Percentiles rank a stretch among this genome's conserved stretches.
These are phyloP conservation scores for Boletellus ananas DNA, from an alignment of 768 basidiomycete genomes.

Conservation along the genomic window DNA sequence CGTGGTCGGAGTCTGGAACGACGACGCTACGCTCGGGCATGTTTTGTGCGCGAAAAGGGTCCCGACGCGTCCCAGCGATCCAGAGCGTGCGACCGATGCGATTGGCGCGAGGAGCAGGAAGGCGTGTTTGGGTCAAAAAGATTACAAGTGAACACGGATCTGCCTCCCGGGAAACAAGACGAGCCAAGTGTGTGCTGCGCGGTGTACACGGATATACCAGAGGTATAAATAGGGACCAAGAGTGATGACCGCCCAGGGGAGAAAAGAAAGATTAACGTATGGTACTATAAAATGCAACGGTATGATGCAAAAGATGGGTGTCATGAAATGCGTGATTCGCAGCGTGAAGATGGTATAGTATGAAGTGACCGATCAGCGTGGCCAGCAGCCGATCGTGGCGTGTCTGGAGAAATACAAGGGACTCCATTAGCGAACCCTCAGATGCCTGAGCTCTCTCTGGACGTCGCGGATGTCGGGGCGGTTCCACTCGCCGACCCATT, in stretches of 20 bases:
- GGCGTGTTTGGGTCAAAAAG: no score
- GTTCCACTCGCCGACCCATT: slow-evolving; percentile 43
- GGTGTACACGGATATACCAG: no score
- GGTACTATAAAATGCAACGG: not conserved
- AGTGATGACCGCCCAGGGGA: not conserved
- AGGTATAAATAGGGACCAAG: no score
- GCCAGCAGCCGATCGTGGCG: slow-evolving; percentile 16
- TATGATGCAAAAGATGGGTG: not conserved
- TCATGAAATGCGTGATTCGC: not conserved
- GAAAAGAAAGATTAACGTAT: not conserved
- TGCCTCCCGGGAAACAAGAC: no score
- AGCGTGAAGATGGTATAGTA: not conserved
- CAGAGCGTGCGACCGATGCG: no score
- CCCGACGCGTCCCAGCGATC: no score
- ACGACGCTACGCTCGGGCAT: no score
- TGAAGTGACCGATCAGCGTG: not conserved
- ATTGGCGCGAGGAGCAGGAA: no score
- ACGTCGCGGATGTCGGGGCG: slow-evolving; percentile 36
- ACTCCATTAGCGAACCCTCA: slow-evolving; percentile 16
- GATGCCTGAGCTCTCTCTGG: slow-evolving; percentile 33
- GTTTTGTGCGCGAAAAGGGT: no score
- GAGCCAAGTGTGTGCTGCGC: no score
- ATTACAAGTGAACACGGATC: no score
- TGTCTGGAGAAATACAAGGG: not conserved
- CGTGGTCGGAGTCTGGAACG: no score